Evolutionary conservation across 148 eudicot species (phyloP).

Genomic region (Selenicereus undatus): DNA sequence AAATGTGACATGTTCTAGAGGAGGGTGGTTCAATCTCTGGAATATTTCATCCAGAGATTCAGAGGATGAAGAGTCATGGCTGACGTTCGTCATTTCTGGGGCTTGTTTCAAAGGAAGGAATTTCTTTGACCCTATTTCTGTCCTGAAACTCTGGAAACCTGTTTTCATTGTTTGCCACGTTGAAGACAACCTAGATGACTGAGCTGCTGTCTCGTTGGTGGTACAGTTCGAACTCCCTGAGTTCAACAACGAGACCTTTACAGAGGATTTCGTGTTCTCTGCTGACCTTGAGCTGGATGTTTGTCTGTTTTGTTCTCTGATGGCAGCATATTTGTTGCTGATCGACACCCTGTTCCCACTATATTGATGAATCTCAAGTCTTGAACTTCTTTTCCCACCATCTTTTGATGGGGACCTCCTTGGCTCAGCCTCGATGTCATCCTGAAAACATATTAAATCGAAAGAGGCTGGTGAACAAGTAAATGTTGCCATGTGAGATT

Average conservation of each 20-base stretch:
- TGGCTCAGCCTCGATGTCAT: constrained; percentile 40
- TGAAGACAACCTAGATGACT: constrained; percentile 54
- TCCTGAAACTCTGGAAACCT: constrained; percentile 63
- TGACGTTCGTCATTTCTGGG: constrained; percentile 38
- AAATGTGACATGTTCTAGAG: constrained; percentile 31
- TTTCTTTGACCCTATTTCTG: constrained; percentile 61
- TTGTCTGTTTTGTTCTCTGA: constrained; percentile 63
- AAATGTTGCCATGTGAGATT: neutral
- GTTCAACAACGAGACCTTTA: constrained; percentile 67
- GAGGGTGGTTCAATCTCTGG: constrained; percentile 69
- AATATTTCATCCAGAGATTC: constrained; percentile 82
- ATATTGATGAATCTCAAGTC: constrained; percentile 48
- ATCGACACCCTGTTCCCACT: constrained; percentile 63
- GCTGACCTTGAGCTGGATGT: constrained; percentile 37
- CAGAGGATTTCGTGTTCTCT: constrained; percentile 48
- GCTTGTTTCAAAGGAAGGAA: constrained; percentile 51
- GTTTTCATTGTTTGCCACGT: constrained; percentile 80
- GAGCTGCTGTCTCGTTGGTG: constrained; percentile 22
- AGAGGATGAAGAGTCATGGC: constrained; percentile 58
- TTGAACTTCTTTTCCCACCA: constrained; percentile 40
- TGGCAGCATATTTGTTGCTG: constrained; percentile 68
- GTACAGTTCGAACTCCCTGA: constrained; percentile 32
- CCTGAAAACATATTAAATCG: constrained; percentile 30
- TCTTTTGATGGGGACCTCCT: constrained; percentile 38
- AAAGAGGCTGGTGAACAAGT: neutral